Conservation (phyloP, 73 alveolate species). For the Paramecium bursaria region DNA sequence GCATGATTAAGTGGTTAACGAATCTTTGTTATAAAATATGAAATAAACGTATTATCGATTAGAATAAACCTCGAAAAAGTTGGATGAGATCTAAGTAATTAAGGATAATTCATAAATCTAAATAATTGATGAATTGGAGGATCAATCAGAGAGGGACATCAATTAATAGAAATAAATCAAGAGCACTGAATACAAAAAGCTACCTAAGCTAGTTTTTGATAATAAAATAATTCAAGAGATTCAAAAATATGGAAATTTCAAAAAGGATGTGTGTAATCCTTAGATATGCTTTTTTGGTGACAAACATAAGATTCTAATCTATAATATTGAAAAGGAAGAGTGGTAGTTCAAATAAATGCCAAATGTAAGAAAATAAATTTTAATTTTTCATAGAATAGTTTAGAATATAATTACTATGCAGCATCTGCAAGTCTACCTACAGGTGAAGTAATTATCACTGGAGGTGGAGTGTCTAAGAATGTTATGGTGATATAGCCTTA, state of each 20-base stretch:
- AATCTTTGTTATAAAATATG: conserved; percentile 41
- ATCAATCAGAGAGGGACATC: conserved; percentile 50
- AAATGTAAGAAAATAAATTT: background rate
- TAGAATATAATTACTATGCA: conserved; percentile 80
- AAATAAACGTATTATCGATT: background rate
- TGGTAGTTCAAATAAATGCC: conserved; percentile 73
- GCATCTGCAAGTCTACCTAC: conserved; percentile 88
- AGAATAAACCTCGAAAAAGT: background rate
- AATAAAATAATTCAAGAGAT: background rate
- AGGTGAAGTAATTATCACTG: conserved; percentile 85
- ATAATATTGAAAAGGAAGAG: conserved; percentile 70
- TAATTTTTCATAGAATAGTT: background rate
- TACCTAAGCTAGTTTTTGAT: conserved; percentile 38
- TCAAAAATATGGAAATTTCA: conserved; percentile 31
- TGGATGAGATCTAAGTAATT: background rate
- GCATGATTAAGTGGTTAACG: background rate
- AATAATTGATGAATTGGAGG: conserved; percentile 42
- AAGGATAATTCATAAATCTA: conserved; percentile 19
- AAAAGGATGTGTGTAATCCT: conserved; percentile 59
- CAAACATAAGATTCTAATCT: conserved; percentile 78
- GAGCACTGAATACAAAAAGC: background rate
- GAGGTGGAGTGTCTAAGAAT: conserved; percentile 86
- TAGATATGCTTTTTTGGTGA: conserved; percentile 86
- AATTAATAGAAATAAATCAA: background rate
- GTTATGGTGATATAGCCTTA: conserved; percentile 73